Evolutionary conservation across 345 rosid species (phyloP).

Genomic region (Schrenkiella parvula): DNA sequence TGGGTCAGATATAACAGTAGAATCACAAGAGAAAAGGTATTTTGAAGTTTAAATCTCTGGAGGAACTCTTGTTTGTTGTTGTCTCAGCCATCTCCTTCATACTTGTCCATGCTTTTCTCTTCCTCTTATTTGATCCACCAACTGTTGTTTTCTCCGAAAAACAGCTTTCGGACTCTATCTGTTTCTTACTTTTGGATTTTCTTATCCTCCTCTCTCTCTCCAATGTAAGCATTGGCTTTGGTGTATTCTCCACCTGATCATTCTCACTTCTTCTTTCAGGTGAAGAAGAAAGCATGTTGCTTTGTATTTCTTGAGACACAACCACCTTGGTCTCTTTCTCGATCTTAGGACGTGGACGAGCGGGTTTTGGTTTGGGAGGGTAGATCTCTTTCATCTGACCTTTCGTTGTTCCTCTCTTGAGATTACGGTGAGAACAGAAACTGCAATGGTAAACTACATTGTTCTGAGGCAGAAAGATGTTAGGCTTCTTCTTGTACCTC

Average conservation of each 20-base stretch:
- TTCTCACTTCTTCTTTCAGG: conserved; percentile 16
- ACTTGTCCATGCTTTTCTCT: conserved; percentile 25
- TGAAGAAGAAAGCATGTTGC: not conserved
- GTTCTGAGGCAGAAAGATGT: conserved; percentile 36
- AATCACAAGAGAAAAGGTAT: conserved; percentile 26
- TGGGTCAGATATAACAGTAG: not conserved
- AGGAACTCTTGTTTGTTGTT: conserved; percentile 2
- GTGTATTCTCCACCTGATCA: conserved; percentile 15
- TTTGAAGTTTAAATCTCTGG: not conserved
- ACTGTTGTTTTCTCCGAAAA: conserved; percentile 21
- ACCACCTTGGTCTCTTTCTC: not conserved
- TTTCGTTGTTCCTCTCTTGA: conserved; percentile 23
- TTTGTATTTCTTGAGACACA: not conserved
- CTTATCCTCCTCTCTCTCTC: conserved; percentile 27
- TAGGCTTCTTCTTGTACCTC: conserved; percentile 38
- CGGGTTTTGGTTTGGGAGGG: conserved; percentile 7
- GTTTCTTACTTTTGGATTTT: conserved; percentile 26
- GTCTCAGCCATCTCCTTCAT: conserved; percentile 13
- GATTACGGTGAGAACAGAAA: conserved; percentile 52
- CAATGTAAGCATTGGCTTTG: conserved; percentile 30
- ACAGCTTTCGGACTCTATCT: not conserved
- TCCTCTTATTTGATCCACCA: conserved; percentile 28
- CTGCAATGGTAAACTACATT: conserved; percentile 62
- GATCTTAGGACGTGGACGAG: not conserved
- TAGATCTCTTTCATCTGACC: conserved; percentile 31